Evolutionary conservation across 2,329 filamentous ascomycete genomes (phyloP), one percentile per base, ranked within the genome.

Genomic region (Aspergillus oerlinghausenensis): DNA sequence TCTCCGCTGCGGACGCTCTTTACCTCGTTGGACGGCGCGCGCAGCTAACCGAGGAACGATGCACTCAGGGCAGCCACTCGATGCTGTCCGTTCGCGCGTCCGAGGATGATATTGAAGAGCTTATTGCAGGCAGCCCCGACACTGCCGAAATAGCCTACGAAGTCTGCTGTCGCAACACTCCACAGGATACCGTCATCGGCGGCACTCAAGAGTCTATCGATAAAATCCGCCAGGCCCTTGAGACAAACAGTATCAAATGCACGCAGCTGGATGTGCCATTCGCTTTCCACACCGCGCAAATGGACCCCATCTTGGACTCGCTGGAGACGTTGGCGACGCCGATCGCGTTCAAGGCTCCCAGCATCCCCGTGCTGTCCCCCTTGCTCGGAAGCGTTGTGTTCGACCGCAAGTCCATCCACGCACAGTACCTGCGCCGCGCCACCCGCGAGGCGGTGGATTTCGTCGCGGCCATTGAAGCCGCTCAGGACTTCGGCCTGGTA

Each of bases 161-260:
- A 63, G 74, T 86, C 58, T 87, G 90, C 17, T 94, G 90, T 75
- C 82, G 91, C 69, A 95, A 95, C 64, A 85, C 87, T 0, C 85
- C 87, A 0, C 79, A 84, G 51, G 88, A 91, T 68, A 92, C 86
- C 9, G 90, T 94, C 1, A 78, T 94, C n/a, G 84, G 83, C 59
- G 75, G 83, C 17, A 81, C 80, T 54, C 80, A 83, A 51, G 78
- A 84, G 42, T 79, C 87, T 58, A 83, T 89, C 54, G 77, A 83
- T 57, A 75, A 76, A 3, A 76, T 85, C 17, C 79, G 71, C 56
- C 72, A 81, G 8, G 66, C 76, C 29, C 77, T 88, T 3, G 70
- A 77, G 14, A 70, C 73, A 6, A 75, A 79, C 55, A 82, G 82
- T 1, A 81, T 85, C 73, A 87, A 86, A 71, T 81, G 80, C 58